These are phyloP conservation scores for Globisporangium spinosum DNA, from an alignment of 352 stramenopile genomes.

Conservation along the genomic window DNA sequence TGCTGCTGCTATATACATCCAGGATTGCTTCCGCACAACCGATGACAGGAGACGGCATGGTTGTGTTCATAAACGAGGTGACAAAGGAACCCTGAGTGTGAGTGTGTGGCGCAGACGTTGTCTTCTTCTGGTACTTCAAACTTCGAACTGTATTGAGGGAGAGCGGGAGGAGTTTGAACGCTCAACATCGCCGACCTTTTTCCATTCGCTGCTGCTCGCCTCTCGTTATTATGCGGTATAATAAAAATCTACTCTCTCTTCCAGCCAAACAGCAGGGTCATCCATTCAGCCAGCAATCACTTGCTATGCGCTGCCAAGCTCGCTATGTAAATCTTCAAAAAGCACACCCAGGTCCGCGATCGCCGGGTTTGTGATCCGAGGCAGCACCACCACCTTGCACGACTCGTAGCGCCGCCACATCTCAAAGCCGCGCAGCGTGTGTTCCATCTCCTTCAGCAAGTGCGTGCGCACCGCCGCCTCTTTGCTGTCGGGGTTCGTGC, in stretches of 20 bases:
- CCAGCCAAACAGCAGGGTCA: neutral
- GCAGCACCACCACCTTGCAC: constrained; percentile 63
- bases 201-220: neutral
- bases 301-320: constrained; percentile 37
- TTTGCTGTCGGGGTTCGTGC: constrained; percentile 44
- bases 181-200: neutral
- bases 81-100: too few relatives aligned
- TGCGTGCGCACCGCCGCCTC: constrained; percentile 62
- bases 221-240: neutral
- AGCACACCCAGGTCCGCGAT: constrained; percentile 64
- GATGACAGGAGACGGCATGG: neutral
- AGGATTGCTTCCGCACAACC: neutral
- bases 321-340: constrained; percentile 65
- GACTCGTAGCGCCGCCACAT: constrained; percentile 84
- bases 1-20: neutral
- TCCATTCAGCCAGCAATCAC: neutral
- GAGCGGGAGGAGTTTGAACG: neutral
- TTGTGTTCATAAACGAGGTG: too few relatives aligned
- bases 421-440: constrained; percentile 80
- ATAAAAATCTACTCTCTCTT: constrained; percentile 14
- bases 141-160: neutral
- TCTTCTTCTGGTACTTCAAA: neutral
- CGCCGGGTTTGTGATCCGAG: constrained; percentile 69
- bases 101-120: neutral
- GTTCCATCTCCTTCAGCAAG: constrained; percentile 84